Evolutionary conservation across 139 green algal species (phyloP).

Genomic region (Mychonastes homosphaera): DNA sequence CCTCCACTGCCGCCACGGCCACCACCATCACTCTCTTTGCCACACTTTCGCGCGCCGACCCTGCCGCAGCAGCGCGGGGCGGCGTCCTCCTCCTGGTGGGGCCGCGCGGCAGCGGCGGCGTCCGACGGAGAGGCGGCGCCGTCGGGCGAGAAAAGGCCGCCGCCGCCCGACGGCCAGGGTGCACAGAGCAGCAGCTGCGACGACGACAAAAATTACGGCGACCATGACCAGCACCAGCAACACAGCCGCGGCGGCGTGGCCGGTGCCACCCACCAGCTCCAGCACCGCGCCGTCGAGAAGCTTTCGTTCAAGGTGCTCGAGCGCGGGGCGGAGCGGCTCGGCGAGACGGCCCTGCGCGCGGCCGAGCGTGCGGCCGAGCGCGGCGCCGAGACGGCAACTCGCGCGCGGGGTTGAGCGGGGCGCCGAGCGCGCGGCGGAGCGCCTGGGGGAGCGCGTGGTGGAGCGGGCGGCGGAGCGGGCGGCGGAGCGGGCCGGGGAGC

Average conservation of each 20-base stretch:
- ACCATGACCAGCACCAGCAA: constrained; percentile 2
- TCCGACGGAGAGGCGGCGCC: too few species aligned
- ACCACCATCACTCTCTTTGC: too few species aligned
- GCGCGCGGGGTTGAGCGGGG: background rate
- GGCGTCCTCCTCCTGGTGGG: too few species aligned
- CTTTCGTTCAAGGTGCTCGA: constrained; percentile 33
- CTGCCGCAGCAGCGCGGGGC: too few species aligned
- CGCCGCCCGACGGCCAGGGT: too few species aligned
- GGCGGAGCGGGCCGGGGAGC: constrained; percentile 17
- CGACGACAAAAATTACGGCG: background rate
- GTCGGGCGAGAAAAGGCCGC: too few species aligned
- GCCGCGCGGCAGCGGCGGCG: too few species aligned
- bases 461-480: constrained; percentile 16
- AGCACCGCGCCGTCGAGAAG: constrained; percentile 33
- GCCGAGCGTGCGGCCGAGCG: constrained; percentile 8
- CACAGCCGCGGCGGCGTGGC: constrained; percentile 19
- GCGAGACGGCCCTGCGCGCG: too few species aligned
- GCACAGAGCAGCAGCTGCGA: too few species aligned
- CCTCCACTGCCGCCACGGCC: too few species aligned
- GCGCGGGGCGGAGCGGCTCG: constrained; percentile 18
- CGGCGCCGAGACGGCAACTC: background rate
- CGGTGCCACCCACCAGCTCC: constrained; percentile 27
- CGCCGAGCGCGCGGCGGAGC: constrained; percentile 14
- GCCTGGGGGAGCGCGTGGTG: constrained; percentile 5
- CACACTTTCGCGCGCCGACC: too few species aligned